Base-by-base conservation (phyloP, 192 early-diverging fungal species). In the Backusella macrospora region DNA sequence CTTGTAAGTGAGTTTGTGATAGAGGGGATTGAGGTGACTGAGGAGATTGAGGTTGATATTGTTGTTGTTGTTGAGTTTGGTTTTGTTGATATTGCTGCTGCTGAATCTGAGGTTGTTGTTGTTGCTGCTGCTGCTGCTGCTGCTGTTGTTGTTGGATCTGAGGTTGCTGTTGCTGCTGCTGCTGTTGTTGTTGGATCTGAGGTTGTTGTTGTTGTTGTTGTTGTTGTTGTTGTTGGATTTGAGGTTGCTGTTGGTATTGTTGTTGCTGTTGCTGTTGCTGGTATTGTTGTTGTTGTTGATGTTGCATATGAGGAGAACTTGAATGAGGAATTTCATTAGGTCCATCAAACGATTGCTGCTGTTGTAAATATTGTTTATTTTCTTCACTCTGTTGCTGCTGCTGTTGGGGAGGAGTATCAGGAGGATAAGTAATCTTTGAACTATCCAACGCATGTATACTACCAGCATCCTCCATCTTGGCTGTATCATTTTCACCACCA, bases 361-460 rank as follows among this genome's bases (percentile, higher is more conserved):
- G 66, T 68, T 6, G 66, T 3, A 68, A 18, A 14, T 68, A 43
- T 29, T 68, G 67, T 16, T 45, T 43, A 26, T 23, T 59, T 23
- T 59, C 52, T 59, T 59, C 52, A 2, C 4, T 21, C 48, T 75
- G 75, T 4, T 76, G 77, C 10, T 71, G 66, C 37, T 76, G 71
- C 29, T 46, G 68, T 13, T 15, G 43, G 26, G 21, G 15, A 29
- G 67, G 55, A 13, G 21, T 6, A 46, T 74, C 75, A 16, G 78
- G 73, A 26, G 75, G 79, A 71, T 82, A 86, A 39, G 76, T 80
- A 52, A 88, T 85, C 62, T 86, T 88, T 45, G 76, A 62, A 10
- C 86, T 89, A 43, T 89, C 87, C 13, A 89, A 72, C 39, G 82
- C 72, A 63, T 82, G 78, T 18, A 89, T 65, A 3, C 67, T 29